phyloP scores from a whole-genome alignment of 768 basidiomycete species.

The Boletus barrowsii region DNA sequence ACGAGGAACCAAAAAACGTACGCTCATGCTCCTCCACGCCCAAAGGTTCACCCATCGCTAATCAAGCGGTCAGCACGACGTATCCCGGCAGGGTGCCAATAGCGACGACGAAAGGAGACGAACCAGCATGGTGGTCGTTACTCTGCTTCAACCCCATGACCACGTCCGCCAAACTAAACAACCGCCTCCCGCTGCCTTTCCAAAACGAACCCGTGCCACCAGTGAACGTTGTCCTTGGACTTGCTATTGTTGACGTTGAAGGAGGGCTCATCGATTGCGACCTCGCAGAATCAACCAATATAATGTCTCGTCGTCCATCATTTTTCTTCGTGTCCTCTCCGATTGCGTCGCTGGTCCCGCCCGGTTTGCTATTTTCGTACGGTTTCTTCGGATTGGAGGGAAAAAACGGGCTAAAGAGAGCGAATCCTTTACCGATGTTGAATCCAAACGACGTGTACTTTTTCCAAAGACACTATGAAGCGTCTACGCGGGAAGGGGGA shows the following conservation, averaged over 20 bases:
- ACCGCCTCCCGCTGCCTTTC: conserved; percentile 33
- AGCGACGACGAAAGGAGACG: conserved; percentile 6
- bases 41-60: conserved; percentile 30
- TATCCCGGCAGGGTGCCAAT: neutral
- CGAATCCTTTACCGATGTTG: neutral
- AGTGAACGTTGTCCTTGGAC: conserved; percentile 7
- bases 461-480: conserved; percentile 1
- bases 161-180: conserved; percentile 43
- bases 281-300: conserved; percentile 17
- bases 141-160: conserved; percentile 42
- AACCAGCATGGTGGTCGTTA: conserved; percentile 30
- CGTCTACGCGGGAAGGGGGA: conserved; percentile 12
- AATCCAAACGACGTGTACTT: conserved; percentile 5
- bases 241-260: conserved; percentile 16
- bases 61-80: neutral
- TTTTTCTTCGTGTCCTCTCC: neutral
- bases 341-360: neutral
- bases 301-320: conserved; percentile 28
- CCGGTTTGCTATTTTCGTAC: neutral
- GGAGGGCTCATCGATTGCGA: conserved; percentile 20
- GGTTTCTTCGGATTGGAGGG: neutral
- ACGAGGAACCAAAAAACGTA: neutral
- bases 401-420: no score
- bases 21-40: conserved; percentile 42
- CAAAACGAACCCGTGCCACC: conserved; percentile 1